phyloP scores from a whole-genome alignment of 164 flowering plant species.

The Liriodendron chinense region DNA sequence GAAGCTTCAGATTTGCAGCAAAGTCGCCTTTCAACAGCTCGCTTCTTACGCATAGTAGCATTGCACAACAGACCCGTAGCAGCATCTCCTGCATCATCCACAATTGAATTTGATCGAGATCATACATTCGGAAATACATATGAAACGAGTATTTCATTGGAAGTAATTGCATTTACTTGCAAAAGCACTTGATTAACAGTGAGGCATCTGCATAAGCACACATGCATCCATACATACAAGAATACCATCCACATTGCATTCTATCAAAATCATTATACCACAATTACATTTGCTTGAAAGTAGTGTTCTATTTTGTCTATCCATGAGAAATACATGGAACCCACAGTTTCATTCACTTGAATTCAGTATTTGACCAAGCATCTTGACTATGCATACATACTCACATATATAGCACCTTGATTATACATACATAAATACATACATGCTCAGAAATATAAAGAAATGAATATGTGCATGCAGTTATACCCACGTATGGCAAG shows the following conservation, averaged over 20 bases:
- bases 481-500: too few relatives aligned
- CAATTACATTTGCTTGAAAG: background rate
- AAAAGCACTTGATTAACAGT: background rate
- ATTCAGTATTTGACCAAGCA: background rate
- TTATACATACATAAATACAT: too few relatives aligned
- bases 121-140: background rate
- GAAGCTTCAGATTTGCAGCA: constrained; percentile 53
- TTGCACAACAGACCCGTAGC: constrained; percentile 63
- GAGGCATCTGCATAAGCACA: too few relatives aligned
- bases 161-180: background rate
- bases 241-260: background rate
- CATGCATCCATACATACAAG: background rate
- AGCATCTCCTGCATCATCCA: constrained; percentile 57
- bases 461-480: too few relatives aligned
- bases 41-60: constrained; percentile 57
- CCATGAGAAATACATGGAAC: background rate
- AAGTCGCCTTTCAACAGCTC: constrained; percentile 56
- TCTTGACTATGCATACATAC: background rate
- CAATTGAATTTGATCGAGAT: background rate
- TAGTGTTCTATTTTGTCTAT: background rate
- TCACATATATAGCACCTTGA: background rate
- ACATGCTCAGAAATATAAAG: too few relatives aligned
- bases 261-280: background rate
- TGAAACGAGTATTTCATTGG: background rate
- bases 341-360: background rate